Percentiles rank a stretch among this genome's conserved stretches.
Conservation (phyloP, 2,329 filamentous ascomycete genomes). For the Aureobasidium leucospermi region DNA sequence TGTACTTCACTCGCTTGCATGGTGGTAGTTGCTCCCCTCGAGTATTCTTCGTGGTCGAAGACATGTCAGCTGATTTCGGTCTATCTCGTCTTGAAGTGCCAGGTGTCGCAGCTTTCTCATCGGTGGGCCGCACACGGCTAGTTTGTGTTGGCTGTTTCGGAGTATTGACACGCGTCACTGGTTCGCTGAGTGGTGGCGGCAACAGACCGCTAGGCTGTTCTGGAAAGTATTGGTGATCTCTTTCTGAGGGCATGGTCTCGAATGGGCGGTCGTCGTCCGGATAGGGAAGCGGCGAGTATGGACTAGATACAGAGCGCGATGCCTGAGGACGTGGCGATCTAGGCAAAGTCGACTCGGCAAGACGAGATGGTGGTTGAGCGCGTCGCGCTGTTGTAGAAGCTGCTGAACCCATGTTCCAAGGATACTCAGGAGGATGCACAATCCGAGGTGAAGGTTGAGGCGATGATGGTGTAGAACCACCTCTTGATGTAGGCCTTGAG, state of each 20-base stretch:
- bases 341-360: slow-evolving; percentile 19
- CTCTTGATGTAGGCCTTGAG: slow-evolving; percentile 14
- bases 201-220: slow-evolving; percentile 14
- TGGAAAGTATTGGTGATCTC: slow-evolving; percentile 32
- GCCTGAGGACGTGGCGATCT: slow-evolving; percentile 16
- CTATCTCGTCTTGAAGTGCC: not conserved
- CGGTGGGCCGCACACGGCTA: not conserved
- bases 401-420: slow-evolving; percentile 13
- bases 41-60: slow-evolving; percentile 23
- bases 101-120: not conserved
- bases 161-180: slow-evolving; percentile 9
- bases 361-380: slow-evolving; percentile 22
- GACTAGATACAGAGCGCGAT: slow-evolving; percentile 28
- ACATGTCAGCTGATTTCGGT: slow-evolving; percentile 19
- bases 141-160: slow-evolving; percentile 3
- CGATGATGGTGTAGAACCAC: slow-evolving; percentile 3
- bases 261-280: slow-evolving; percentile 35
- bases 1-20: slow-evolving; percentile 60
- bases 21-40: slow-evolving; percentile 44
- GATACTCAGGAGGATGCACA: not conserved
- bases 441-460: slow-evolving; percentile 6
- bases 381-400: slow-evolving; percentile 23
- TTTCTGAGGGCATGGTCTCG: slow-evolving; percentile 36
- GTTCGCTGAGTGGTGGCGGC: slow-evolving; percentile 16
- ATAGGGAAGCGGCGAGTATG: slow-evolving; percentile 34